phyloP scores from a whole-genome alignment of 441 rosid species.

The Kokia cookei region DNA sequence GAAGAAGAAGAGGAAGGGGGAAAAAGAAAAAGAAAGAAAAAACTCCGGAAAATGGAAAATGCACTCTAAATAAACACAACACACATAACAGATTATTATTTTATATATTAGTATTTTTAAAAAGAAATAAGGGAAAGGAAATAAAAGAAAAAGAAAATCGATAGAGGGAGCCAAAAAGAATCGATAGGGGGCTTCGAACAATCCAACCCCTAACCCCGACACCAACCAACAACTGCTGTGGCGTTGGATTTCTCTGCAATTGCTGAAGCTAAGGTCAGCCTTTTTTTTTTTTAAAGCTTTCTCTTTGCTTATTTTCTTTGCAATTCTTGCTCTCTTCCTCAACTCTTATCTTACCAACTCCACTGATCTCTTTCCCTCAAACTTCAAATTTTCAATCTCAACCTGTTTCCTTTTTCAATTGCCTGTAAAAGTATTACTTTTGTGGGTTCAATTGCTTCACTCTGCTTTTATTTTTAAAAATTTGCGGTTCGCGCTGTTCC shows the following conservation, averaged over 20 bases:
- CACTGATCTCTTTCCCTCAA: slow-evolving; percentile 46
- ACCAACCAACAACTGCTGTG: neutral
- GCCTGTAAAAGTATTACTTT: slow-evolving; percentile 8
- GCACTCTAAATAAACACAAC: neutral
- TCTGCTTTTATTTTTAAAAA: slow-evolving; percentile 3
- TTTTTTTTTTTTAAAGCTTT: neutral
- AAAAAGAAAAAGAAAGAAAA: neutral
- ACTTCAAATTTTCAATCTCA: slow-evolving; percentile 31
- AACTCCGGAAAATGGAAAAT: neutral
- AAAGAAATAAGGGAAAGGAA: neutral
- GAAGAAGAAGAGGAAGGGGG: neutral
- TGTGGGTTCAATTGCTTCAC: slow-evolving; percentile 33
- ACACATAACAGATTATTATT: neutral
- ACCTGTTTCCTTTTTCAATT: slow-evolving; percentile 23
- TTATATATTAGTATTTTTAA: neutral
- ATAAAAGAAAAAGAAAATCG: neutral
- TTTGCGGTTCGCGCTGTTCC: slow-evolving; percentile 27
- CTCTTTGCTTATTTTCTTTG: slow-evolving; percentile 4
- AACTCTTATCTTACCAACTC: slow-evolving; percentile 31
- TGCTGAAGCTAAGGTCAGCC: neutral
- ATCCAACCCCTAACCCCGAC: neutral
- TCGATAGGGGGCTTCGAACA: neutral
- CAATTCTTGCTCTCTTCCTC: slow-evolving; percentile 43
- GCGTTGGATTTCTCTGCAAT: neutral
- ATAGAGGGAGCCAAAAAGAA: neutral